phyloP scores from a whole-genome alignment of 352 stramenopile genomes.

The Phytophthora rubi region DNA sequence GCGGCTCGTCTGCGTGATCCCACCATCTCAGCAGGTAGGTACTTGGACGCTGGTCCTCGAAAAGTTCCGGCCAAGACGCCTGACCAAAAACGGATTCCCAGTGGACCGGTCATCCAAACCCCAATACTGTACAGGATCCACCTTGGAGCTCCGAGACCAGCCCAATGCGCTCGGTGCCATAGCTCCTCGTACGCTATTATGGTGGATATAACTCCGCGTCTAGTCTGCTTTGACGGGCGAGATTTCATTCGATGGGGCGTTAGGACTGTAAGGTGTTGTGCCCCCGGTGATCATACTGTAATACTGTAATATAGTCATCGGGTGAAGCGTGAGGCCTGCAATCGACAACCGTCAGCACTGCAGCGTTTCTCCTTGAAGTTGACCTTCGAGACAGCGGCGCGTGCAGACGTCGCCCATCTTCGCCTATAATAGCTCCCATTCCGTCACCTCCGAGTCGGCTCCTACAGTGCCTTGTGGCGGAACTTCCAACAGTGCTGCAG shows the following conservation, averaged over 20 bases:
- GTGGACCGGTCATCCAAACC: not conserved
- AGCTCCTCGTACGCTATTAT: too few relatives aligned
- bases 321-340: not conserved
- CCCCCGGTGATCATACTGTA: not conserved
- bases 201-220: too few relatives aligned
- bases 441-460: too few relatives aligned
- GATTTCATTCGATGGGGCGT: not conserved
- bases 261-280: not conserved
- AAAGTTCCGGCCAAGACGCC: not conserved
- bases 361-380: not conserved
- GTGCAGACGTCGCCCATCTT: not conserved
- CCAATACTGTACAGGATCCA: not conserved
- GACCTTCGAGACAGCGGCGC: not conserved
- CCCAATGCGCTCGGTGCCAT: not conserved
- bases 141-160: too few relatives aligned
- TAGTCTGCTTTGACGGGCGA: not conserved
- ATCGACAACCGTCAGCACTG: not conserved
- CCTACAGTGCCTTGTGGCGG: not conserved
- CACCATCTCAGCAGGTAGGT: not conserved
- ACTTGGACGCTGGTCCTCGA: not conserved
- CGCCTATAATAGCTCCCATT: too few relatives aligned
- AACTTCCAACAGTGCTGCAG: not conserved
- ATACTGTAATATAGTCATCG: not conserved
- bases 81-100: not conserved
- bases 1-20: not conserved